Conservation (phyloP, 2,329 filamentous ascomycete genomes). For the Domatiomyces catenatus region DNA sequence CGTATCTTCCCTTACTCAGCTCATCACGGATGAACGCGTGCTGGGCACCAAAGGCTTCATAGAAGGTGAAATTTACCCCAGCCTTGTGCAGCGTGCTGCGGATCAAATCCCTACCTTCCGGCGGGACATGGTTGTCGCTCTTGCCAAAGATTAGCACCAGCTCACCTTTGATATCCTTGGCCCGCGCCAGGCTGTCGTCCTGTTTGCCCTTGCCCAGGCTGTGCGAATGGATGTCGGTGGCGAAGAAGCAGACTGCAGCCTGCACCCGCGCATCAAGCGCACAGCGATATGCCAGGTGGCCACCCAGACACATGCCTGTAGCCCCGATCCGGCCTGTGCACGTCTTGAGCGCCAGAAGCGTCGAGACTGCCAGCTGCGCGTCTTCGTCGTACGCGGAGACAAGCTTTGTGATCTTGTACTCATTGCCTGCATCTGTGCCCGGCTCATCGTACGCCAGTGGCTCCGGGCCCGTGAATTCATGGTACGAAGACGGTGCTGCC, state of each 20-base stretch:
- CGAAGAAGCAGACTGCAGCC: slow-evolving; percentile 76
- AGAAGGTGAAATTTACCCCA: slow-evolving; percentile 61
- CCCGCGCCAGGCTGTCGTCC: slow-evolving; percentile 46
- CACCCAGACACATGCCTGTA: slow-evolving; percentile 86
- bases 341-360: slow-evolving; percentile 56
- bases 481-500: slow-evolving; percentile 77
- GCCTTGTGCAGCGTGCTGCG: slow-evolving; percentile 64
- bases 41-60: slow-evolving; percentile 85
- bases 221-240: slow-evolving; percentile 72
- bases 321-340: slow-evolving; percentile 66
- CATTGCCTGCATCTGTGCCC: slow-evolving; percentile 76
- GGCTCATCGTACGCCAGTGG: slow-evolving; percentile 71
- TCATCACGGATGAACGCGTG: slow-evolving; percentile 92
- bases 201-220: slow-evolving; percentile 55
- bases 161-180: slow-evolving; percentile 59
- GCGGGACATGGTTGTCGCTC: slow-evolving; percentile 77
- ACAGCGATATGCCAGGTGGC: slow-evolving; percentile 63
- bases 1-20: slow-evolving; percentile 82
- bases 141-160: slow-evolving; percentile 83
- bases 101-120: slow-evolving; percentile 68
- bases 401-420: slow-evolving; percentile 69
- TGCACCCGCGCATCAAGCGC: slow-evolving; percentile 62
- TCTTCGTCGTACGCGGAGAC: slow-evolving; percentile 77
- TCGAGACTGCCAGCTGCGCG: slow-evolving; percentile 50
- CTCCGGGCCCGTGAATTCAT: slow-evolving; percentile 80